Conservation (phyloP, 2,329 filamentous ascomycete genomes). For the Sphaerulina musiva region DNA sequence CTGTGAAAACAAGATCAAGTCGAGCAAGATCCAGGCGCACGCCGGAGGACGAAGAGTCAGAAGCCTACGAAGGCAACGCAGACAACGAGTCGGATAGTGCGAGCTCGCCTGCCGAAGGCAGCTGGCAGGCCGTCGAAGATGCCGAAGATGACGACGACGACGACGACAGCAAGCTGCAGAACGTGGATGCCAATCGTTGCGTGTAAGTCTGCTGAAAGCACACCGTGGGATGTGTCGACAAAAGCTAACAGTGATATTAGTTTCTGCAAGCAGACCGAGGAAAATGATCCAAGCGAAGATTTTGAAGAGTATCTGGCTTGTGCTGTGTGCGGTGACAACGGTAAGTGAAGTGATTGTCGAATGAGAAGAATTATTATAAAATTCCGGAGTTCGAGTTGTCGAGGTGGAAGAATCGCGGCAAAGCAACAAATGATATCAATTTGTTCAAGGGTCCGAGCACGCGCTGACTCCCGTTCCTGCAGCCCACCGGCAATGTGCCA, state of each 20-base stretch:
- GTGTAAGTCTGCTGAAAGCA: slow-evolving; percentile 47
- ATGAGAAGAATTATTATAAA: slow-evolving; percentile 7
- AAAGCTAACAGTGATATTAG: slow-evolving; percentile 43
- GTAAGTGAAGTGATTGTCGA: slow-evolving; percentile 56
- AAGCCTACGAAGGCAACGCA: slow-evolving; percentile 35
- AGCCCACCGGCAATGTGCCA: slow-evolving; percentile 90
- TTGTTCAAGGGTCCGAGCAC: slow-evolving; percentile 32
- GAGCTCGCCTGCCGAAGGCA: slow-evolving; percentile 47
- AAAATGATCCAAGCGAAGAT: slow-evolving; percentile 73
- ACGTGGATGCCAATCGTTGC: slow-evolving; percentile 53
- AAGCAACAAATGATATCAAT: slow-evolving; percentile 24
- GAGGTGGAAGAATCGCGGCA: slow-evolving; percentile 24
- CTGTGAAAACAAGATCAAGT: slow-evolving; percentile 33
- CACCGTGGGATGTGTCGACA: neutral
- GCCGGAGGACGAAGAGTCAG: slow-evolving; percentile 30
- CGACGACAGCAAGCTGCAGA: slow-evolving; percentile 43
- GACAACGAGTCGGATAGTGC: slow-evolving; percentile 34
- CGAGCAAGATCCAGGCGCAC: slow-evolving; percentile 31
- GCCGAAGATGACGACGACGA: slow-evolving; percentile 42
- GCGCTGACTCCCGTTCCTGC: slow-evolving; percentile 44
- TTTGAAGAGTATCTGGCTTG: slow-evolving; percentile 76
- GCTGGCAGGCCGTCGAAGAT: slow-evolving; percentile 48
- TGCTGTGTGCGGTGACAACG: slow-evolving; percentile 69
- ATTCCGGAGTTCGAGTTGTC: slow-evolving; percentile 15
- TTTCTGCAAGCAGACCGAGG: slow-evolving; percentile 77